These are phyloP conservation scores for Pisolithus albus DNA, from an alignment of 768 basidiomycete genomes.

Conservation along the genomic window DNA sequence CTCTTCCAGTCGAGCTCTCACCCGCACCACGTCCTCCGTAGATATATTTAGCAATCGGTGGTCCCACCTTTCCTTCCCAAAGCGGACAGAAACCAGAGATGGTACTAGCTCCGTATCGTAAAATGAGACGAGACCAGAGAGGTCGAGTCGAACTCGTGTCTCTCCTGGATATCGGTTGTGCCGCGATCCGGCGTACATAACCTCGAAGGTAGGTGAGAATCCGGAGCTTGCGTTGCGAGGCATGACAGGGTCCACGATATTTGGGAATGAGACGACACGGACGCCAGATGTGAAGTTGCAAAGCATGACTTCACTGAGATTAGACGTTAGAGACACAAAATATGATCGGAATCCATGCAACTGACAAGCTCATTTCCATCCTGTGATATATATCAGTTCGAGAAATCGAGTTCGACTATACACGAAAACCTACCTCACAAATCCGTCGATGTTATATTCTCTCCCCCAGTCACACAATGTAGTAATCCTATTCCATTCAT, in stretches of 20 bases:
- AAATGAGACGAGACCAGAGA: conserved; percentile 18
- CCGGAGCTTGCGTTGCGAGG: neutral
- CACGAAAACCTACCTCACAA: conserved; percentile 12
- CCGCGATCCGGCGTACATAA: conserved; percentile 16
- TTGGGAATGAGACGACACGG: conserved; percentile 33
- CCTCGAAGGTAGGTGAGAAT: conserved; percentile 5
- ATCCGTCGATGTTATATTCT: conserved; percentile 26
- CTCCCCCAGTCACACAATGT: conserved; percentile 30
- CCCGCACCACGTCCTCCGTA: conserved; percentile 4
- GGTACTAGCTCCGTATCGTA: conserved; percentile 20
- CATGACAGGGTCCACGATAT: conserved; percentile 15
- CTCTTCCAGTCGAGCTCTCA: conserved; percentile 3
- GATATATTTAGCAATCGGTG: conserved; percentile 13
- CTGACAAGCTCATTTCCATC: conserved; percentile 48
- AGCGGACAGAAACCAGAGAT: conserved; percentile 12
- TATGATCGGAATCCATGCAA: neutral
- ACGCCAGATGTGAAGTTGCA: conserved; percentile 40
- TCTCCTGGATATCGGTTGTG: conserved; percentile 22
- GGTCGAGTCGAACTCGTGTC: conserved; percentile 17
- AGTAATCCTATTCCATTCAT: conserved; percentile 22
- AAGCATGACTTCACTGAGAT: conserved; percentile 39
- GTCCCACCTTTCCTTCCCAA: conserved; percentile 14
- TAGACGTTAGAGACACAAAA: neutral
- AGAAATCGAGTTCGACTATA: no score
- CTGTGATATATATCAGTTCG: conserved; percentile 11